Conservation (phyloP, 495 filamentous ascomycete species). For the Sabuloglossum arenarium region DNA sequence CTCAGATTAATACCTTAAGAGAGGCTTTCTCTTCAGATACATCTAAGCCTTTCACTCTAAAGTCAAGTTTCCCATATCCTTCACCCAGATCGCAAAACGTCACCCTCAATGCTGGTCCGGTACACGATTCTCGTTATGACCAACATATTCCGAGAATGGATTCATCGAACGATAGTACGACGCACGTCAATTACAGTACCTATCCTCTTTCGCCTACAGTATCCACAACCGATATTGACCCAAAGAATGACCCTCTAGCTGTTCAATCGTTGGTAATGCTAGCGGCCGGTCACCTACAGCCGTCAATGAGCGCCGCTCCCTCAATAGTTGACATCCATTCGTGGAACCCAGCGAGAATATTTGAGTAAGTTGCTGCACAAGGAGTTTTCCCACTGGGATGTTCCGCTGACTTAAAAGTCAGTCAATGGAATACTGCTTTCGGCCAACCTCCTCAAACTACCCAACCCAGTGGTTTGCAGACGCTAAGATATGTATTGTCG, state of each 20-base stretch:
- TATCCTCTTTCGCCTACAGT: slow-evolving; percentile 27
- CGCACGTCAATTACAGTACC: slow-evolving; percentile 19
- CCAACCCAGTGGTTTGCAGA: neutral
- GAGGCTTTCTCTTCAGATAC: slow-evolving; percentile 85
- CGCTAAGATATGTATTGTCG: neutral
- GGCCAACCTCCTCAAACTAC: slow-evolving; percentile 28
- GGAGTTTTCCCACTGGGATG: neutral
- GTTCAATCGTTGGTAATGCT: slow-evolving; percentile 63
- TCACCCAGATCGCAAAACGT: slow-evolving; percentile 41
- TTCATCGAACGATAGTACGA: slow-evolving; percentile 6
- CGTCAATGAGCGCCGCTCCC: slow-evolving; percentile 25
- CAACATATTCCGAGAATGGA: slow-evolving; percentile 6
- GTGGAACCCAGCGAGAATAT: slow-evolving; percentile 87
- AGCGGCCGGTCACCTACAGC: slow-evolving; percentile 27
- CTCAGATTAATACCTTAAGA: slow-evolving; percentile 73
- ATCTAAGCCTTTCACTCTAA: slow-evolving; percentile 71
- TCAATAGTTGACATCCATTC: slow-evolving; percentile 44
- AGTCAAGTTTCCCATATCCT: slow-evolving; percentile 65
- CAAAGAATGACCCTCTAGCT: slow-evolving; percentile 62
- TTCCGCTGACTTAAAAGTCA: slow-evolving; percentile 13
- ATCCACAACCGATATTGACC: slow-evolving; percentile 28
- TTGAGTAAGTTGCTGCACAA: slow-evolving; percentile 47
- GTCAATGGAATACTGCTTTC: slow-evolving; percentile 86
- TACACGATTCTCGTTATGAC: slow-evolving; percentile 25
- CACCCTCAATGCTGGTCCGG: slow-evolving; percentile 39